Evolutionary conservation across 768 basidiomycete genomes (phyloP).

Genomic region (Candolleomyces eurysporus): DNA sequence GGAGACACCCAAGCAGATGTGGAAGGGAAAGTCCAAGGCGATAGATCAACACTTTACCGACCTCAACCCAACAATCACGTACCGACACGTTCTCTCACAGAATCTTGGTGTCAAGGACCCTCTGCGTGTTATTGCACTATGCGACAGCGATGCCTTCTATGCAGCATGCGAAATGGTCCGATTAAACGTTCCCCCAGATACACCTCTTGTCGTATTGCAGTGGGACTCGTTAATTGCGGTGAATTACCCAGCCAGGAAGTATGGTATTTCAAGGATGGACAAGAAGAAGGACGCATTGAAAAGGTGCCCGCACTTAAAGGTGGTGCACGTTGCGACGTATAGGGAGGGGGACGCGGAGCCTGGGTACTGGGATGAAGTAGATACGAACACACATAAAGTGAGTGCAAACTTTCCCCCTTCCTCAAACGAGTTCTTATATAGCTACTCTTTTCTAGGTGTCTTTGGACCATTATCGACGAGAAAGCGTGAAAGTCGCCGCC

Average conservation of each 20-base stretch:
- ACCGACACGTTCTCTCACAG: constrained; percentile 70
- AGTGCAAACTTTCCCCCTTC: not conserved
- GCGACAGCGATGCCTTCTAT: constrained; percentile 88
- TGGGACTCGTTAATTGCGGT: constrained; percentile 92
- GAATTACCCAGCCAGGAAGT: constrained; percentile 92
- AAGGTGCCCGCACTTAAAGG: constrained; percentile 78
- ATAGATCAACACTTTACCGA: constrained; percentile 51
- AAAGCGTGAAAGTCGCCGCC: constrained; percentile 82
- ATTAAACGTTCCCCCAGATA: constrained; percentile 56
- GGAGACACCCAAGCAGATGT: constrained; percentile 11
- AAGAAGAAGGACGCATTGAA: constrained; percentile 79
- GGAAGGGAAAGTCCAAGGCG: constrained; percentile 61
- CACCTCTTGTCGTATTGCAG: constrained; percentile 80
- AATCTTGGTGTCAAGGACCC: constrained; percentile 73
- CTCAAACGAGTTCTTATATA: not conserved
- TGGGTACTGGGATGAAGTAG: constrained; percentile 88
- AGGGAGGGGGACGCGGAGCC: constrained; percentile 84
- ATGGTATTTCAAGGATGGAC: constrained; percentile 91
- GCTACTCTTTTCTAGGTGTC: constrained; percentile 58
- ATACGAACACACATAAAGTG: constrained; percentile 92
- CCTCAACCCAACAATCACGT: constrained; percentile 68
- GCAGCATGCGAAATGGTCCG: constrained; percentile 85
- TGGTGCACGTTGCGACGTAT: constrained; percentile 95
- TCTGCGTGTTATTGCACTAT: constrained; percentile 82
- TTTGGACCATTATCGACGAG: constrained; percentile 87